Evolutionary conservation across 805 yeast species (phyloP), one percentile per base, ranked within the genome.

Genomic region (baker's yeast (Saccharomyces cerevisiae)): DNA sequence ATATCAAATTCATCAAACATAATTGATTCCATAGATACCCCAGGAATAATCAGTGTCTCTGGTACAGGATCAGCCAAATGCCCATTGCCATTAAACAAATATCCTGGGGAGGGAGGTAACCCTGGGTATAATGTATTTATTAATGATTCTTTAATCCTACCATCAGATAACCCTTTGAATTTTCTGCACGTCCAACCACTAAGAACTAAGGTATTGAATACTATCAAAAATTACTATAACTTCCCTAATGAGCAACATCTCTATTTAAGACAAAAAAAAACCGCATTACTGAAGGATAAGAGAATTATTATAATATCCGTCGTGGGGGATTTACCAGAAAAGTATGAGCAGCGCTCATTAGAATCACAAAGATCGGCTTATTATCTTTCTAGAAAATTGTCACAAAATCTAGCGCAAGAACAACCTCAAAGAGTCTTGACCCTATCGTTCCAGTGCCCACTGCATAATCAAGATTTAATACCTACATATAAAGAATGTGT

Each of bases 401-500:
- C 67, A 0, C 64, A 65, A 10, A 53, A 68, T 1, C 56, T 60
- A 67, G 76, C 59, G 58, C 72, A 53, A 57, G 71, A 60, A 46
- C 27, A 47, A 13, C 61, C 63, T 1, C 51, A 55, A 17, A 57
- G 61, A 11, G 55, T 70, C 4, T 54, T 63, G 24, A 59, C 71
- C 0, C 56, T 73, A 6, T 71, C 76, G 1, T 56, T 73, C 14
- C 73, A 72, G 54, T 66, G 70, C 31, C 74, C 73, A 0, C 52
- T 68, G 10, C 66, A 70, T 49, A 54, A 61, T 17, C 64, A 63
- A 48, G 56, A 60, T 4, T 47, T 62, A 1, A 65, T 65, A 36
- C 62, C 70, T 10, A 74, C 70, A 58, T 72, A 60, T 70, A 77
- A 68, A 69, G 79, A 70, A 71, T 72, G 64, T 72, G 76, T 50